Conservation (phyloP, 2,329 filamentous ascomycete genomes). For the Monilinia laxa region DNA sequence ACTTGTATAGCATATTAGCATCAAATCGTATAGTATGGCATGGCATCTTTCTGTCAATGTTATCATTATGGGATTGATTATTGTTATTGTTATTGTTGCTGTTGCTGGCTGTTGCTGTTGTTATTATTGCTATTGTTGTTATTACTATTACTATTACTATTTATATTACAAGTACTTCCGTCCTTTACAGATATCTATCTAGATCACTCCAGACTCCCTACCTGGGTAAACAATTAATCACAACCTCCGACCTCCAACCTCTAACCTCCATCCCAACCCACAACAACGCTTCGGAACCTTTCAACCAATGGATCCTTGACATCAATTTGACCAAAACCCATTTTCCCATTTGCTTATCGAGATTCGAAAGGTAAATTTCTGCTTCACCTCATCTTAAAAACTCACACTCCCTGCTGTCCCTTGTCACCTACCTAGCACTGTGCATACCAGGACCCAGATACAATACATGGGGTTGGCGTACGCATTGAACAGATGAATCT, state of each 20-base stretch:
- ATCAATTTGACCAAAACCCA: neutral
- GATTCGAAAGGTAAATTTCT: neutral
- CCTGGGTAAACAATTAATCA: no score
- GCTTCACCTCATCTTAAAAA: conserved; percentile 16
- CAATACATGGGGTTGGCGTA: neutral
- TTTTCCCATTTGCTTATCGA: no score
- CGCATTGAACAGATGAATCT: neutral
- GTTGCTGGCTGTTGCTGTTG: no score
- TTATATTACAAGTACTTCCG: neutral
- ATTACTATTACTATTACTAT: no score
- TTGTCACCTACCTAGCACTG: neutral
- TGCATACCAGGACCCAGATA: no score
- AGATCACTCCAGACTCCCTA: no score
- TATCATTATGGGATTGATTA: neutral
- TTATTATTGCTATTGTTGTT: no score
- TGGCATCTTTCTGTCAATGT: conserved; percentile 2
- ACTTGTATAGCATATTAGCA: neutral
- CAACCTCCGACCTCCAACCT: neutral
- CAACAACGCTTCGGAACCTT: conserved; percentile 1
- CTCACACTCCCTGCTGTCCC: neutral
- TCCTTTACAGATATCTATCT: no score
- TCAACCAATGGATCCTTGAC: neutral
- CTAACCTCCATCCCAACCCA: neutral
- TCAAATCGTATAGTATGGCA: neutral
- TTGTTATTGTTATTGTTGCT: no score